Evolutionary conservation across 306 rosid species (phyloP), one percentile per base, ranked within the genome.

Genomic region (Coriaria nepalensis): DNA sequence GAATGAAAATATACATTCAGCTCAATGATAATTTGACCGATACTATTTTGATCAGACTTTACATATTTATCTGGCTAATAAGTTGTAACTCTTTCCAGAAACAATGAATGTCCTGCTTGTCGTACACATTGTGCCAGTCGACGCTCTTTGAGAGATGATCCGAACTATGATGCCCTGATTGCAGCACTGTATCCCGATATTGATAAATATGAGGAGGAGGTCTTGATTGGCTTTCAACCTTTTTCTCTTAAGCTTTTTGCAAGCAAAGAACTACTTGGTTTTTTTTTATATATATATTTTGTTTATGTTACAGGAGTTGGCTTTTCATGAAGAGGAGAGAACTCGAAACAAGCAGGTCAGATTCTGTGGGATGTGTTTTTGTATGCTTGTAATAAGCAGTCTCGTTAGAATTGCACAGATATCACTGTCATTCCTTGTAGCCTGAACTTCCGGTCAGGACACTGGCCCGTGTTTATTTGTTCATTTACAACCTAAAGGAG

Each of bases 111-210:
- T 45, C 96, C 96, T 53, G 94, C 93, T 51, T 87, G 96, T 75
- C 94, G 96, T 62, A 83, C 94, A 54, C 96, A 87, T 52, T 87
- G 96, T 63, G 94, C 96, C 65, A 87, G 96, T 60, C 87, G 96
- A 47, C 96, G 96, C 62, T 87, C 96, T 41, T 69, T 87, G 65
- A 78, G 96, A 67, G 96, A 87, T 78, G 96, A 87, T 78, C 96
- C 96, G n/a, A 87, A 83, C 51, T 87, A 80, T 45, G 96, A 87
- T 72, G 75, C 84, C 45, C 64, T 87, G 46, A 87, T 87, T 67
- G 73, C 94, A 37, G 68, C 80, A 54, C 55, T 87, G 47, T 87
- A 87, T 76, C 94, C 94, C 63, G 87, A 87, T 57, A 87, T 87
- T 61, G 94, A 83, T 67, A 87, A 83, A 63, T 83, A 87, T 13